Conservation (phyloP, 2,329 filamentous ascomycete species). For the Dactylellina parvicollis region DNA sequence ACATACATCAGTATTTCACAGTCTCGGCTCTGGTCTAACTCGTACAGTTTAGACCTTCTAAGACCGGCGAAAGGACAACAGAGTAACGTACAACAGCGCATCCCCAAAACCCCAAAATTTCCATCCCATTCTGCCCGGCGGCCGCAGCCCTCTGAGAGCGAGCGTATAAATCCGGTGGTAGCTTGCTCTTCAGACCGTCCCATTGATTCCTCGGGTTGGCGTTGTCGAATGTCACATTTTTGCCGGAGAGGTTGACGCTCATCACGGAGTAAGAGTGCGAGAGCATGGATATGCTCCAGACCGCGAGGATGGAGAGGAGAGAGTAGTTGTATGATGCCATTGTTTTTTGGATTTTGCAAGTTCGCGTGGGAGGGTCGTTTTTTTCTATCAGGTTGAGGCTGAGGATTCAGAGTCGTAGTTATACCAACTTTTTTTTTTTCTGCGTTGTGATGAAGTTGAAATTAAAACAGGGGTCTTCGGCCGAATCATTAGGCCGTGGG, state of each 20-base stretch:
- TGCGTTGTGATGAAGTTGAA: neutral
- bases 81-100: constrained; percentile 10
- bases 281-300: constrained; percentile 16
- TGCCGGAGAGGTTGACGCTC: neutral
- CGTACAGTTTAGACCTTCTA: too few relatives aligned
- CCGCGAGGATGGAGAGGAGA: constrained; percentile 12
- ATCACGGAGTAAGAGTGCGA: constrained; percentile 8
- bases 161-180: constrained; percentile 9
- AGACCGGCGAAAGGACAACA: neutral
- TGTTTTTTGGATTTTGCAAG: neutral
- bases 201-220: constrained; percentile 11
- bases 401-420: too few relatives aligned
- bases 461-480: constrained; percentile 3
- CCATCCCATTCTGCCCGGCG: constrained; percentile 3
- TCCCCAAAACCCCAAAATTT: constrained; percentile 14
- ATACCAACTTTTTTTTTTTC: too few relatives aligned
- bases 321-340: constrained; percentile 20
- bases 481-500: constrained; percentile 26
- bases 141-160: constrained; percentile 8
- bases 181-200: neutral
- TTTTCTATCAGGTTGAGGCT: too few relatives aligned
- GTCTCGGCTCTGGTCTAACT: too few relatives aligned
- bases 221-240: constrained; percentile 5
- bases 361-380: neutral
- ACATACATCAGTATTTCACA: neutral